These are phyloP conservation scores for Aspergillus fumigatiaffinis DNA, from an alignment of 2,329 filamentous ascomycete species.

Conservation along the genomic window DNA sequence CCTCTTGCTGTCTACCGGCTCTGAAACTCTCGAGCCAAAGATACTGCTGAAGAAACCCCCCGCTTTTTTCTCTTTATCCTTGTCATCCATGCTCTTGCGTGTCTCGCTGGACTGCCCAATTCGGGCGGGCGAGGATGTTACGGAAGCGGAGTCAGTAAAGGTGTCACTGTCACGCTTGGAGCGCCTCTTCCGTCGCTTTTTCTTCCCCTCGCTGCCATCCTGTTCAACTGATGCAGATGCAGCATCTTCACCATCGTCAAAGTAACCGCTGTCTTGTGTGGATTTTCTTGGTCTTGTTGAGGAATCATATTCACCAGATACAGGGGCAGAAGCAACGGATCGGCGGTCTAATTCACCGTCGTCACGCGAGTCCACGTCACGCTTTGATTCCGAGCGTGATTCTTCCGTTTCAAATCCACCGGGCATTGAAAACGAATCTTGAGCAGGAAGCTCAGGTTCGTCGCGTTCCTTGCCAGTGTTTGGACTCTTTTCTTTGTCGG, in stretches of 20 bases:
- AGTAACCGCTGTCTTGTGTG: slow-evolving; percentile 18
- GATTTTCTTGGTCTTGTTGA: slow-evolving; percentile 15
- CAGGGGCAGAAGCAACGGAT: slow-evolving; percentile 19
- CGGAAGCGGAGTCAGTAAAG: slow-evolving; percentile 37
- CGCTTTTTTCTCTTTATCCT: slow-evolving; percentile 29
- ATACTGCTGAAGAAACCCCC: slow-evolving; percentile 35
- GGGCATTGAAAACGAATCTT: neutral
- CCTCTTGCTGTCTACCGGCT: slow-evolving; percentile 22
- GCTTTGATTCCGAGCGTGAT: neutral
- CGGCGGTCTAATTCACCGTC: slow-evolving; percentile 6
- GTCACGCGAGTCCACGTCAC: neutral
- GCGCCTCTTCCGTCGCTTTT: slow-evolving; percentile 23
- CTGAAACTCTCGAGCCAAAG: slow-evolving; percentile 36
- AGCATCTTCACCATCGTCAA: slow-evolving; percentile 17
- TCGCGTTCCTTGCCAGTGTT: neutral
- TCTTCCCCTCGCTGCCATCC: slow-evolving; percentile 19
- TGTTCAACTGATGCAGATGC: slow-evolving; percentile 4
- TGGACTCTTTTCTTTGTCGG: neutral
- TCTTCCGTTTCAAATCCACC: neutral
- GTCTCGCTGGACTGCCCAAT: slow-evolving; percentile 30
- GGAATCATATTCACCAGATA: slow-evolving; percentile 6
- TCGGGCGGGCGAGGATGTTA: slow-evolving; percentile 30
- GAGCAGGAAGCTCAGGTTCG: neutral
- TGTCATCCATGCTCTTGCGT: slow-evolving; percentile 29
- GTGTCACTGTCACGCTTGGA: slow-evolving; percentile 24